Conservation (phyloP, 305 asterid species). For the Stenogyne calaminthoides region DNA sequence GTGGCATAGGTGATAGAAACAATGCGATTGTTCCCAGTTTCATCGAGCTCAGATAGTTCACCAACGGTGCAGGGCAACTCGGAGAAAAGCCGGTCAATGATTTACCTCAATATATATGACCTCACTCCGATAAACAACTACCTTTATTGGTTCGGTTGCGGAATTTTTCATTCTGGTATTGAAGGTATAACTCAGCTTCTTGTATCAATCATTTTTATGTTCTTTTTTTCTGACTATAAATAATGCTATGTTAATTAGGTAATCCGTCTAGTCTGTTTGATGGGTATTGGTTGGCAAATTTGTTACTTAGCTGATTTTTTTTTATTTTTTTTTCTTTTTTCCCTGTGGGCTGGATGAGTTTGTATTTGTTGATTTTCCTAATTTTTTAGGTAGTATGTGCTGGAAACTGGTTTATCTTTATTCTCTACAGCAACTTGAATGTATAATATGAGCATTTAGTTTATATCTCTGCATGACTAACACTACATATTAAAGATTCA, state of each 20-base stretch:
- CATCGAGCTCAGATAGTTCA: slow-evolving; percentile 50
- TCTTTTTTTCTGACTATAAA: background rate
- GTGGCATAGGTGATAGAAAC: slow-evolving; percentile 32
- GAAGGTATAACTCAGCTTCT: slow-evolving; percentile 57
- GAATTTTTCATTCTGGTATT: slow-evolving; percentile 84
- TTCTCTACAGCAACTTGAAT: background rate
- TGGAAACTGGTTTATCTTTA: background rate
- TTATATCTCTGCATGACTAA: background rate
- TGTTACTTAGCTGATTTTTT: background rate
- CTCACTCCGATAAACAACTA: slow-evolving; percentile 78
- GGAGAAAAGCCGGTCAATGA: slow-evolving; percentile 47
- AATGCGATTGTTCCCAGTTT: slow-evolving; percentile 70
- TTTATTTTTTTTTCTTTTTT: background rate
- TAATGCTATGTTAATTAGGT: background rate
- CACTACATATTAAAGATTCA: background rate
- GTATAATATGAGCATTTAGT: background rate
- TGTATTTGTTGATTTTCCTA: background rate
- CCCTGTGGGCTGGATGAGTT: background rate
- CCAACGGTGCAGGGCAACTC: slow-evolving; percentile 45
- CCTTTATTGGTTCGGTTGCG: slow-evolving; percentile 79
- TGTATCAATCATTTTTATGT: background rate
- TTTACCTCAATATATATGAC: slow-evolving; percentile 78
- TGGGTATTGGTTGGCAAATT: background rate
- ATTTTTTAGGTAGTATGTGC: background rate
- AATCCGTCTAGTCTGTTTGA: slow-evolving; percentile 1